These are phyloP conservation scores for Melanopsichium pennsylvanicum DNA, from an alignment of 1,284 basidiomycete species.

Conservation along the genomic window DNA sequence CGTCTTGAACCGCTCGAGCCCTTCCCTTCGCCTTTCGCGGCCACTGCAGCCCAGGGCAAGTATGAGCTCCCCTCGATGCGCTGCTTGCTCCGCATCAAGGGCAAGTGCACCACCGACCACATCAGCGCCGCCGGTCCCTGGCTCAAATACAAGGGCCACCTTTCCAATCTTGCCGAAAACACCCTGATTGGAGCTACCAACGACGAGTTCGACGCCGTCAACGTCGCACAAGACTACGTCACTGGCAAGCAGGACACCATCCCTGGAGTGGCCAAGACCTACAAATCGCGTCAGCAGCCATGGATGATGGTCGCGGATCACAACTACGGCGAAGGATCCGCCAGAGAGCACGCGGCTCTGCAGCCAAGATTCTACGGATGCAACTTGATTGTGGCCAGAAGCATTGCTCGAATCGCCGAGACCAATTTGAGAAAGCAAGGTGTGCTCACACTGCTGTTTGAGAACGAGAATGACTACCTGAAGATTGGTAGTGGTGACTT, in stretches of 20 bases:
- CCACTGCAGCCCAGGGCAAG: slow-evolving; percentile 64
- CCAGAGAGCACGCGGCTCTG: slow-evolving; percentile 96
- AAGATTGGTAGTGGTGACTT: slow-evolving; percentile 56
- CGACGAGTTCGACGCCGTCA: slow-evolving; percentile 68
- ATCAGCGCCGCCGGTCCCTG: slow-evolving; percentile 70
- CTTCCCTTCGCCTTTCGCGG: slow-evolving; percentile 80
- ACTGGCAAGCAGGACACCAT: slow-evolving; percentile 58
- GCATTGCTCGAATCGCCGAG: slow-evolving; percentile 75
- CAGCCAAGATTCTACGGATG: slow-evolving; percentile 92
- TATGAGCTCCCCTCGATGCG: slow-evolving; percentile 76
- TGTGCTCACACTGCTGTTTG: slow-evolving; percentile 63
- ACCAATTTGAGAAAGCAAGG: slow-evolving; percentile 69
- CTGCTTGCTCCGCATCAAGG: slow-evolving; percentile 87
- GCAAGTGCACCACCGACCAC: slow-evolving; percentile 95
- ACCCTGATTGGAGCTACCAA: slow-evolving; percentile 70
- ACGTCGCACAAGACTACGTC: slow-evolving; percentile 60
- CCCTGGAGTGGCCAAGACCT: slow-evolving; percentile 59
- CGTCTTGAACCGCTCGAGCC: slow-evolving; percentile 87
- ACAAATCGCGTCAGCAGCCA: slow-evolving; percentile 66
- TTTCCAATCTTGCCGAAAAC: slow-evolving; percentile 96
- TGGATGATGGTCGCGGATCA: slow-evolving; percentile 93
- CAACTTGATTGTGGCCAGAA: slow-evolving; percentile 68
- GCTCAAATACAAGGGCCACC: slow-evolving; percentile 94
- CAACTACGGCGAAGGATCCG: slow-evolving; percentile 92
- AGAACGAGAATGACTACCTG: slow-evolving; percentile 62